phyloP scores from a whole-genome alignment of 192 early-diverging fungal genomes.

The Coemansia sp. region DNA sequence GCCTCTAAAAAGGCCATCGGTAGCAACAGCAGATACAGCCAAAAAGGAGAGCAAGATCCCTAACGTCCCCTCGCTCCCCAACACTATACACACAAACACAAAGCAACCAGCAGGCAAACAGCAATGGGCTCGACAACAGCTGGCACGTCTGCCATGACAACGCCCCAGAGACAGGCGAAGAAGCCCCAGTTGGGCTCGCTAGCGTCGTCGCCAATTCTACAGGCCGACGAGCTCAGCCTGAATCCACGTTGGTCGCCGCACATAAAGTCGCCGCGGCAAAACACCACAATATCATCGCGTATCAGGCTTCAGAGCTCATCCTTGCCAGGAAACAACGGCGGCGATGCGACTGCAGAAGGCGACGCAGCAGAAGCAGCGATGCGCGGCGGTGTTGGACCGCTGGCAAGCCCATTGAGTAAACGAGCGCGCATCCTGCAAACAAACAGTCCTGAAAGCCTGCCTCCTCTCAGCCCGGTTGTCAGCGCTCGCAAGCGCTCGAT shows the following conservation, averaged over 20 bases:
- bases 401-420: constrained; percentile 47
- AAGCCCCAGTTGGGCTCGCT: not conserved
- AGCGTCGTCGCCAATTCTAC: constrained; percentile 43
- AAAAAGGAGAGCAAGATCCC: not conserved
- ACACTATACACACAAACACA: not conserved
- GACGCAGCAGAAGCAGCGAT: constrained; percentile 1
- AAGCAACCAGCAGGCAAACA: not conserved
- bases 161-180: constrained; percentile 37
- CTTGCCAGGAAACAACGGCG: constrained; percentile 4
- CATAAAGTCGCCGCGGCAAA: constrained; percentile 50
- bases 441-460: constrained; percentile 52
- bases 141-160: constrained; percentile 25
- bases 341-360: not conserved
- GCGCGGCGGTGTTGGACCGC: constrained; percentile 11
- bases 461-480: constrained; percentile 56
- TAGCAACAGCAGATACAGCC: not conserved
- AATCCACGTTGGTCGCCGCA: constrained; percentile 59
- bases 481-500: constrained; percentile 48
- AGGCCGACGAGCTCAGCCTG: constrained; percentile 56
- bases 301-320: constrained; percentile 34
- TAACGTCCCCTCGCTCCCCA: not conserved
- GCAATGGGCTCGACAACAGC: constrained; percentile 36
- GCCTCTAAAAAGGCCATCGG: too few relatives aligned
- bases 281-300: constrained; percentile 46
- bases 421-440: constrained; percentile 49